Percentiles rank a stretch among this genome's conserved stretches.
phyloP scores from a whole-genome alignment of 164 flowering plant genomes.

The Taxillus chinensis region DNA sequence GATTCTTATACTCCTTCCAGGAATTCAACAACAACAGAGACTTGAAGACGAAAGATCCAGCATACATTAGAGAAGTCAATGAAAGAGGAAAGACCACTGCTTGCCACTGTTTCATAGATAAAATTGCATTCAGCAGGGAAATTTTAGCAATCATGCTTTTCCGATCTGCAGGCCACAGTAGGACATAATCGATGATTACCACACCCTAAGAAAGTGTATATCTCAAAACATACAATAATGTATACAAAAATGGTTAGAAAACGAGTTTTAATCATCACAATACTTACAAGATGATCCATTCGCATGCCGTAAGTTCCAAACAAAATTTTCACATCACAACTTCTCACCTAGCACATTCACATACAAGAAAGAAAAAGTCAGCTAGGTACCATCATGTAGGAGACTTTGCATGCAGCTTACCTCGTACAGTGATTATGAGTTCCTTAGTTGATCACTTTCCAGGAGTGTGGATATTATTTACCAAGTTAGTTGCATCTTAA shows the following conservation, averaged over 20 bases:
- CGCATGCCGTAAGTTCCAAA: slow-evolving; percentile 59
- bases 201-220: slow-evolving; percentile 4
- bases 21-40: slow-evolving; percentile 23
- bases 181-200: slow-evolving; percentile 15
- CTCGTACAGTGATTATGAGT: not conserved
- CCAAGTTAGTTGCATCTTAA: no score
- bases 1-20: slow-evolving; percentile 27
- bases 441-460: no score
- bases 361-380: slow-evolving; percentile 6
- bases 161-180: slow-evolving; percentile 40
- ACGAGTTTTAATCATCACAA: not conserved
- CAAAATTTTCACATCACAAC: slow-evolving; percentile 25
- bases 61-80: slow-evolving; percentile 73
- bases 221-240: not conserved
- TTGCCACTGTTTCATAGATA: slow-evolving; percentile 87
- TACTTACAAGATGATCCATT: slow-evolving; percentile 58
- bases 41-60: slow-evolving; percentile 58
- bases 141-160: slow-evolving; percentile 26
- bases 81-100: slow-evolving; percentile 65
- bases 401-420: not conserved
- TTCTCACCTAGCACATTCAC: slow-evolving; percentile 28
- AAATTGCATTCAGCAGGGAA: slow-evolving; percentile 42
- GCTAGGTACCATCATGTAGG: not conserved
- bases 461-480: no score
- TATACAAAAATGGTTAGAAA: not conserved